These are phyloP conservation scores for Ascochyta clinopodiicola DNA, from an alignment of 2,329 filamentous ascomycete species.

Conservation along the genomic window DNA sequence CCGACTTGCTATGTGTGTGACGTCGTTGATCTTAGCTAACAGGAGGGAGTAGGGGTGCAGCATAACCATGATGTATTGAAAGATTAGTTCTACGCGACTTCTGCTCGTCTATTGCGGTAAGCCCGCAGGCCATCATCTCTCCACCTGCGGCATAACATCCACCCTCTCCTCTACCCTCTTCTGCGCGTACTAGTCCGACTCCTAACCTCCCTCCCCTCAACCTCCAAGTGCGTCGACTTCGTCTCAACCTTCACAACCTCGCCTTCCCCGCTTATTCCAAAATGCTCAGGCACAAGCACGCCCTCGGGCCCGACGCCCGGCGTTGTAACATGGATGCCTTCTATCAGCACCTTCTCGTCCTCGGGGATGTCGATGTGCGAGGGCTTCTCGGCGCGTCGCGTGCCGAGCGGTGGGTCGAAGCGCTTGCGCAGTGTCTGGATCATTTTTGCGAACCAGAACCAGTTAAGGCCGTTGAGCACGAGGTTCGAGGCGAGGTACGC, in stretches of 20 bases:
- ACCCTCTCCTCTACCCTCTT: slow-evolving; percentile 11
- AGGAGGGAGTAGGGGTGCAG: no score
- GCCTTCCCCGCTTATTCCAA: slow-evolving; percentile 19
- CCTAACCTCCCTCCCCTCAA: slow-evolving; percentile 36
- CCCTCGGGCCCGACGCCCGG: slow-evolving; percentile 27
- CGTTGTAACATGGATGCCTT: slow-evolving; percentile 42
- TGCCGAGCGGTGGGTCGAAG: slow-evolving; percentile 67
- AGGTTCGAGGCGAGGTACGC: slow-evolving; percentile 75
- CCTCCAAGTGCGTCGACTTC: slow-evolving; percentile 35
- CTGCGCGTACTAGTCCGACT: slow-evolving; percentile 28
- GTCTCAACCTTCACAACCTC: slow-evolving; percentile 30
- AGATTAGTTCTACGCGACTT: not conserved
- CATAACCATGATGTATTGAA: no score
- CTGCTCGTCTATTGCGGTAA: not conserved
- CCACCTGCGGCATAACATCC: no score
- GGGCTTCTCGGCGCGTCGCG: slow-evolving; percentile 34
- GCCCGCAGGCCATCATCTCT: no score
- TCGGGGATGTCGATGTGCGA: slow-evolving; percentile 23
- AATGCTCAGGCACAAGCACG: slow-evolving; percentile 29
- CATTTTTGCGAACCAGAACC: slow-evolving; percentile 90
- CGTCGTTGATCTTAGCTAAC: no score
- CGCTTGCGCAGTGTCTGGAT: slow-evolving; percentile 78
- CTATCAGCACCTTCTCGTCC: slow-evolving; percentile 41
- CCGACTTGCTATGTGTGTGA: no score
- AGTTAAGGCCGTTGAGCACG: slow-evolving; percentile 76